These are phyloP conservation scores for Neofusicoccum parvum DNA, from an alignment of 2,329 filamentous ascomycete genomes.

Conservation along the genomic window DNA sequence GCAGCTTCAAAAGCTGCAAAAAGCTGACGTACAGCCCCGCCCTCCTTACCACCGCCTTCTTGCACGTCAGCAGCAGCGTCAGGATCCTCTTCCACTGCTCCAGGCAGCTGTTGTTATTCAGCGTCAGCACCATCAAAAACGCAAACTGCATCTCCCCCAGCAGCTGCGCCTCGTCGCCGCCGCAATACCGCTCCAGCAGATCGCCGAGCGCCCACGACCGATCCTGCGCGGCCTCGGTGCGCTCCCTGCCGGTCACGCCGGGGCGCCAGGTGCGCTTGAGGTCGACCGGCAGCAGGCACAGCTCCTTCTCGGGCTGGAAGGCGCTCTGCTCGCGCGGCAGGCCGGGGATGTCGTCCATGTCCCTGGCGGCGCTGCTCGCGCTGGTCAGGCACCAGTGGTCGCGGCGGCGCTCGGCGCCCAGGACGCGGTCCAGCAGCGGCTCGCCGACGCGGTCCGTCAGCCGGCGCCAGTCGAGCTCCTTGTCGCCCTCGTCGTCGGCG, in stretches of 20 bases:
- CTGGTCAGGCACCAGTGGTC: constrained; percentile 60
- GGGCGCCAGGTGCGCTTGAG: constrained; percentile 64
- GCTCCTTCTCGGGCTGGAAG: constrained; percentile 40
- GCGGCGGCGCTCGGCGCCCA: constrained; percentile 43
- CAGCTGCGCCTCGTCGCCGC: constrained; percentile 35
- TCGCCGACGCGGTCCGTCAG: constrained; percentile 56
- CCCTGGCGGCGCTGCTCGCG: constrained; percentile 57
- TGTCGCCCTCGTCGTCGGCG: constrained; percentile 35
- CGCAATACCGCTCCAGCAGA: constrained; percentile 49
- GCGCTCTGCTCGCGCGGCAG: constrained; percentile 40
- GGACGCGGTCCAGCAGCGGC: constrained; percentile 53
- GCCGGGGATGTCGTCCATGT: constrained; percentile 63
- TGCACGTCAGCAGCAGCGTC: constrained; percentile 59
- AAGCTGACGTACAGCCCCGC: constrained; percentile 56
- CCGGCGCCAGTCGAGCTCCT: constrained; percentile 55
- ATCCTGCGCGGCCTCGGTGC: constrained; percentile 64
- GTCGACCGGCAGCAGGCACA: constrained; percentile 61
- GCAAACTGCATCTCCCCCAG: constrained; percentile 65
- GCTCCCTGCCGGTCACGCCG: constrained; percentile 62
- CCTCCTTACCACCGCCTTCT: constrained; percentile 50
- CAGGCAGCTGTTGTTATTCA: constrained; percentile 67
- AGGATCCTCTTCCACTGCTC: constrained; percentile 67
- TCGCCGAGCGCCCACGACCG: constrained; percentile 63
- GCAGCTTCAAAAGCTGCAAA: constrained; percentile 52
- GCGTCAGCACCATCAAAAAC: constrained; percentile 63